phyloP scores from a whole-genome alignment of 306 rosid species.

The Albizia julibrissin region DNA sequence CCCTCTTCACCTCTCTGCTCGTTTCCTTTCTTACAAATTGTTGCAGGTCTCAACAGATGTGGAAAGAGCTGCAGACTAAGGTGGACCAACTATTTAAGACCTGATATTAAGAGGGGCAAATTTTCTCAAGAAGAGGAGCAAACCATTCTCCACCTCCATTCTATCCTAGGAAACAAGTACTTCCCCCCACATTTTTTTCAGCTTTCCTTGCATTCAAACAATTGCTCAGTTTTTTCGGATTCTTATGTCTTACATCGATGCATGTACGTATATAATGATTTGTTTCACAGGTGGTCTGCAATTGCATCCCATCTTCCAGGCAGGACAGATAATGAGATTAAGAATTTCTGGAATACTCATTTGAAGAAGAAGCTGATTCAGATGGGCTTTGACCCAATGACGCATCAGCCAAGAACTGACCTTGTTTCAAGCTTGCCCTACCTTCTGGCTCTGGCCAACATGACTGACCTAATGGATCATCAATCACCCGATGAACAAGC shows the following conservation, averaged over 20 bases:
- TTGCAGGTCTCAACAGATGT: constrained; percentile 79
- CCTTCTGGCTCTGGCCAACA: constrained; percentile 65
- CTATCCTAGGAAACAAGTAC: constrained; percentile 90
- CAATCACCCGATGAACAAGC: constrained; percentile 54
- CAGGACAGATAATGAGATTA: constrained; percentile 79
- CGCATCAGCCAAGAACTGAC: constrained; percentile 92
- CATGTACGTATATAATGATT: not conserved
- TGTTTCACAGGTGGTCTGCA: constrained; percentile 69
- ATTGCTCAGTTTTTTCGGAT: not conserved
- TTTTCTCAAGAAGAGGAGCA: constrained; percentile 87
- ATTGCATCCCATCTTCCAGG: constrained; percentile 82
- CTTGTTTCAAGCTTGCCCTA: constrained; percentile 63
- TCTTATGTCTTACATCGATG: not conserved
- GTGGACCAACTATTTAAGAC: constrained; percentile 91
- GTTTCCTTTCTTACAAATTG: not conserved
- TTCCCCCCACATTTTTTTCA: not conserved
- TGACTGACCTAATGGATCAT: constrained; percentile 50
- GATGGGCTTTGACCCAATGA: constrained; percentile 90
- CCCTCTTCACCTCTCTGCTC: not conserved
- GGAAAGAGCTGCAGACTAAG: constrained; percentile 90
- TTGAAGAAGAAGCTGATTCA: constrained; percentile 79
- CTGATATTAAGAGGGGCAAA: constrained; percentile 86
- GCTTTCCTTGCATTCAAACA: not conserved
- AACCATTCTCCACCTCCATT: constrained; percentile 89
- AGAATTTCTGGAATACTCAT: constrained; percentile 90